A percentile compares a stretch with the other conserved stretches of the same genome.
Conservation (phyloP, 1,284 basidiomycete genomes). For the Coriolopsis trogii region DNA sequence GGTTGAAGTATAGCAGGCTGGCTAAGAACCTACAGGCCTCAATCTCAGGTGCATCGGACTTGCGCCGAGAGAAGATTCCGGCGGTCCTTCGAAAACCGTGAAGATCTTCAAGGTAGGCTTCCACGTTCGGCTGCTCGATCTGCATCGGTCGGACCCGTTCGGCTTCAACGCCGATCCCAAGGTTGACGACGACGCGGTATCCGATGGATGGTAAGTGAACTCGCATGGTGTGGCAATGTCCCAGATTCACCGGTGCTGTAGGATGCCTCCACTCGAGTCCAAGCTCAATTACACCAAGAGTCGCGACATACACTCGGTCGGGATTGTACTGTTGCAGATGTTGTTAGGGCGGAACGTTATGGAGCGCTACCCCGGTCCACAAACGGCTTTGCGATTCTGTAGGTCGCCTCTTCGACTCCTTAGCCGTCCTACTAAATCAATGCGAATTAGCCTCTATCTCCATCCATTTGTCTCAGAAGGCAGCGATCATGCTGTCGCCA, state of each 20-base stretch:
- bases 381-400: conserved; percentile 35
- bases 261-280: conserved; percentile 67
- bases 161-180: conserved; percentile 41
- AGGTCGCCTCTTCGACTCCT: too few relatives aligned
- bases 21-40: conserved; percentile 51
- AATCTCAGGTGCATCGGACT: conserved; percentile 60
- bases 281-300: conserved; percentile 68
- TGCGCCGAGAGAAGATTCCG: conserved; percentile 47
- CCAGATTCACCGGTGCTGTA: not conserved
- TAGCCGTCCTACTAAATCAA: not conserved
- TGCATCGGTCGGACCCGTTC: conserved; percentile 77
- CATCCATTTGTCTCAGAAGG: conserved; percentile 50
- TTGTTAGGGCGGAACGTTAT: conserved; percentile 69
- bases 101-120: conserved; percentile 69
- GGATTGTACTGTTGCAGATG: conserved; percentile 78
- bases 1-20: not conserved
- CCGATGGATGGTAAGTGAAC: conserved; percentile 60
- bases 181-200: conserved; percentile 46
- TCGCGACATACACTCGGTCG: conserved; percentile 76
- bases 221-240: not conserved
- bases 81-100: conserved; percentile 59
- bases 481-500: conserved; percentile 59
- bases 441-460: conserved; percentile 41
- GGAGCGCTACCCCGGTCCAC: conserved; percentile 41
- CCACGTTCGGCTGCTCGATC: conserved; percentile 66